These are phyloP conservation scores for Cryptosporidium xiaoi DNA, from an alignment of 169 alveolate genomes.

Conservation along the genomic window DNA sequence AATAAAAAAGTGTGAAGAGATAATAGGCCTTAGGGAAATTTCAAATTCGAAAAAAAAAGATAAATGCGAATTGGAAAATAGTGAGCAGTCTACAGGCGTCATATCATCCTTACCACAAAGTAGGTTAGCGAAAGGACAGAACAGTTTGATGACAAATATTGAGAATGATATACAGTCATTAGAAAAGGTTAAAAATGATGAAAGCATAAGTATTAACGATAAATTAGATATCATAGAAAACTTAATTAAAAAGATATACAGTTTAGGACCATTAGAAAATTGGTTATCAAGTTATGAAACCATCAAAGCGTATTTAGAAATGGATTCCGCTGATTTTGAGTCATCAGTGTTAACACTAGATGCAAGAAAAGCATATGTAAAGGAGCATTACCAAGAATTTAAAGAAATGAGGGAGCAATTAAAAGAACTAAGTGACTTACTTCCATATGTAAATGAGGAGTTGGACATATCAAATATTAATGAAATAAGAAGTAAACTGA, in stretches of 20 bases:
- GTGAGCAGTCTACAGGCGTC: neutral
- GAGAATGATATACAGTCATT: constrained; percentile 49
- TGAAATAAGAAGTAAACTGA: constrained; percentile 3
- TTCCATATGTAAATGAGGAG: constrained; percentile 58
- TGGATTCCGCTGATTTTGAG: constrained; percentile 71
- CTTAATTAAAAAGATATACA: constrained; percentile 44
- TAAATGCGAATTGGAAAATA: no score
- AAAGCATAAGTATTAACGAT: constrained; percentile 13
- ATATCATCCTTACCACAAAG: constrained; percentile 1
- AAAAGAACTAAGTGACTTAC: constrained; percentile 22
- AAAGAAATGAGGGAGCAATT: constrained; percentile 18
- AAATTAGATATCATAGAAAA: constrained; percentile 56
- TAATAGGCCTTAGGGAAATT: neutral
- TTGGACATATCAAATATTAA: constrained; percentile 31
- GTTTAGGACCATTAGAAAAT: constrained; percentile 65
- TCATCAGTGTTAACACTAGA: constrained; percentile 62
- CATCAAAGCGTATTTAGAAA: constrained; percentile 60
- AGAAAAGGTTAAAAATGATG: constrained; percentile 16
- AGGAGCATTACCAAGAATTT: constrained; percentile 57
- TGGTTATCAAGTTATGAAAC: constrained; percentile 57
- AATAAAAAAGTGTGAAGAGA: constrained; percentile 37
- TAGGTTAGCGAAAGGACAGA: constrained; percentile 50
- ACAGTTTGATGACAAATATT: constrained; percentile 31
- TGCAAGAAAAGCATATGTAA: constrained; percentile 61
- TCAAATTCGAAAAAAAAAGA: neutral